Conservation (phyloP, 768 basidiomycete species). For the Pleurotus djamor region DNA sequence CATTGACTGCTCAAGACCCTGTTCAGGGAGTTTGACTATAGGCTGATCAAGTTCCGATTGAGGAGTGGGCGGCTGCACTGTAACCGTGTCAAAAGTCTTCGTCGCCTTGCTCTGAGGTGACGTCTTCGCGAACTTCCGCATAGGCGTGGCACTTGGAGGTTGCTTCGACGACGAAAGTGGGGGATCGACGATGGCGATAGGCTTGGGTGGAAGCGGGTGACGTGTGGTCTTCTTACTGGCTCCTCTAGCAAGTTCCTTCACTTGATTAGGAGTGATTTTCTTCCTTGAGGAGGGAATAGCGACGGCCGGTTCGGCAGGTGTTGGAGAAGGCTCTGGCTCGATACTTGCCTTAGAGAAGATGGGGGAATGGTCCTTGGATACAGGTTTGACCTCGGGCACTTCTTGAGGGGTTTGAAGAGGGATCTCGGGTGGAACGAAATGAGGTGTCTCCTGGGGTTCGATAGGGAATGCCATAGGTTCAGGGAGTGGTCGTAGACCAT, state of each 20-base stretch:
- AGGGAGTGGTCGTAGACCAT: slow-evolving; percentile 59
- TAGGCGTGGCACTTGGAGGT: slow-evolving; percentile 18
- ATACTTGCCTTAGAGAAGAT: slow-evolving; percentile 2
- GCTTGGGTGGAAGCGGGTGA: slow-evolving; percentile 49
- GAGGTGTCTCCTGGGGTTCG: slow-evolving; percentile 16
- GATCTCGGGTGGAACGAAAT: slow-evolving; percentile 5
- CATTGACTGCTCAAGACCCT: slow-evolving; percentile 13
- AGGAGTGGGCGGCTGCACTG: background rate
- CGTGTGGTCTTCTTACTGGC: slow-evolving; percentile 18
- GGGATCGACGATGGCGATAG: slow-evolving; percentile 19
- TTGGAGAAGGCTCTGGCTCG: background rate
- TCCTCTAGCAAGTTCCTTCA: slow-evolving; percentile 8
- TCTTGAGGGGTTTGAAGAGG: slow-evolving; percentile 1
- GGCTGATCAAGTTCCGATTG: background rate
- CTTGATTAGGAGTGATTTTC: slow-evolving; percentile 11
- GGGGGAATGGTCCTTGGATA: background rate
- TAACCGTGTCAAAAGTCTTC: background rate
- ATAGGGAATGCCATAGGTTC: slow-evolving; percentile 26
- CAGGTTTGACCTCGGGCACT: background rate
- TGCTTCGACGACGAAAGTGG: slow-evolving; percentile 12
- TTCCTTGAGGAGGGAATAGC: background rate
- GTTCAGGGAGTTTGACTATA: slow-evolving; percentile 1
- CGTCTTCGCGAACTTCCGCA: slow-evolving; percentile 14
- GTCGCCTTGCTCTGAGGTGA: background rate
- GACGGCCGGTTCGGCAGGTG: slow-evolving; percentile 1